A percentile compares a stretch with the other conserved stretches of the same genome.
These are phyloP conservation scores for Oryza rufipogon DNA, from an alignment of 176 grass and related monocot species.

Conservation along the genomic window DNA sequence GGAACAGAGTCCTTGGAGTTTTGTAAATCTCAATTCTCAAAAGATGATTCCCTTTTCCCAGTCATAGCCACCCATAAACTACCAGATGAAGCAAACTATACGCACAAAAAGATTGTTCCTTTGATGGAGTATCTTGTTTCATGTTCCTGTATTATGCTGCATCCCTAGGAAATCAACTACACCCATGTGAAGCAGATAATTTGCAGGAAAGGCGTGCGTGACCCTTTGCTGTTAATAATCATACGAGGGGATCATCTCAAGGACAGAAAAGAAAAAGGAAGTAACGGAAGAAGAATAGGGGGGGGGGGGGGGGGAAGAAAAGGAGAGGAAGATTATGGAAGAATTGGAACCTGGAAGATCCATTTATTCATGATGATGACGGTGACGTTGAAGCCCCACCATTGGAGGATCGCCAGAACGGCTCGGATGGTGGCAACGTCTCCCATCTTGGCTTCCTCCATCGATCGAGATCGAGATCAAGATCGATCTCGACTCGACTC, in stretches of 20 bases:
- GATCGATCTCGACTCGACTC: too few relatives aligned
- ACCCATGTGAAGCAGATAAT: neutral
- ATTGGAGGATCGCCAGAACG: constrained; percentile 84
- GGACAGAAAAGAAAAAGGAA: neutral
- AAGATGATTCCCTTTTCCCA: neutral
- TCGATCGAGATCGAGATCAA: neutral
- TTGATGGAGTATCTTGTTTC: neutral
- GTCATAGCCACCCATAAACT: neutral
- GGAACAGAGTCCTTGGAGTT: neutral
- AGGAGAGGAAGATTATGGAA: neutral
- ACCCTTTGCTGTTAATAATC: neutral
- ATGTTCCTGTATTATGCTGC: neutral
- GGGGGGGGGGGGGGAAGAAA: too few relatives aligned
- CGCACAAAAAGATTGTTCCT: neutral
- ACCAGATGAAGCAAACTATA: neutral
- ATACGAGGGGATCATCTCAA: constrained; percentile 5
- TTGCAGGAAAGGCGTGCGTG: neutral
- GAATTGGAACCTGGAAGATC: constrained; percentile 88
- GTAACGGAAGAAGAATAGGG: neutral
- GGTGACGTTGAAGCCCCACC: constrained; percentile 99
- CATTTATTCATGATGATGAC: constrained; percentile 99
- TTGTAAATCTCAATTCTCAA: too few relatives aligned
- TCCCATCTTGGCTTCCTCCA: constrained; percentile 70
- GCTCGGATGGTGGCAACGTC: constrained; percentile 59
- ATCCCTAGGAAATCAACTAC: constrained; percentile 4